A percentile compares a stretch with the other conserved stretches of the same genome.
Evolutionary conservation across 1,284 basidiomycete genomes (phyloP).

Genomic region (Mycena sp.): DNA sequence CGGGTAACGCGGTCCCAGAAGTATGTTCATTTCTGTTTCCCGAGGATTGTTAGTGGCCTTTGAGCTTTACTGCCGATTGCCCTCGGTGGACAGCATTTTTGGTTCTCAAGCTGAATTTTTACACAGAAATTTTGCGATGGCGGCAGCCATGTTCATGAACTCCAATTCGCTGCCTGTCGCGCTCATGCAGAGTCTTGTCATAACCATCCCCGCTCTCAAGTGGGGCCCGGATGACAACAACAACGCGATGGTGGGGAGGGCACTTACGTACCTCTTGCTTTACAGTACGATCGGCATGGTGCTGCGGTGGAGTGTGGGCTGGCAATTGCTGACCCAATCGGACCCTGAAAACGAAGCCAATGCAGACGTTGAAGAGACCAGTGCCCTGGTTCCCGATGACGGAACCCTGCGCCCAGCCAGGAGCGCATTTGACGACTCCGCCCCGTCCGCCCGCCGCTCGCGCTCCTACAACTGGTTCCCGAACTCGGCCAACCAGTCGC

Average conservation of each 20-base stretch:
- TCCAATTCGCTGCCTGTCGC: conserved; percentile 95
- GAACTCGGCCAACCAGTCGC: conserved; percentile 63
- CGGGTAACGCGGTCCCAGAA: conserved; percentile 70
- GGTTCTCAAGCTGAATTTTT: background rate
- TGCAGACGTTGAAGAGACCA: conserved; percentile 33
- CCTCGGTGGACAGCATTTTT: too few relatives aligned
- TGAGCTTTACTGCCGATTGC: too few relatives aligned
- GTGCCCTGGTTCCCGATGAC: too few relatives aligned
- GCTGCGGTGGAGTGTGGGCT: conserved; percentile 91
- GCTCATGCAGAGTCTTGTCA: conserved; percentile 88
- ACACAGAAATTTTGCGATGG: conserved; percentile 82
- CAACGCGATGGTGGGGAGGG: conserved; percentile 91
- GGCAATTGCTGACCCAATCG: conserved; percentile 78
- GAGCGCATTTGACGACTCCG: too few relatives aligned
- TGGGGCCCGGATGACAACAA: conserved; percentile 87
- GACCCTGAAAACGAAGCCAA: conserved; percentile 57
- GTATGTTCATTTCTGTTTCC: conserved; percentile 47
- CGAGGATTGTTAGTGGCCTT: too few relatives aligned
- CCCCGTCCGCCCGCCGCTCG: conserved; percentile 45
- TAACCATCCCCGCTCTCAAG: conserved; percentile 85
- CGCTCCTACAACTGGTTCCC: conserved; percentile 73
- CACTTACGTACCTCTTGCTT: conserved; percentile 91
- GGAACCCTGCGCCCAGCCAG: conserved; percentile 31
- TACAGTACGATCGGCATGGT: conserved; percentile 96
- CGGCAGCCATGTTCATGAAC: conserved; percentile 90